Base-by-base conservation (phyloP, 1,139 yeast species). In the Diutina sp. region DNA sequence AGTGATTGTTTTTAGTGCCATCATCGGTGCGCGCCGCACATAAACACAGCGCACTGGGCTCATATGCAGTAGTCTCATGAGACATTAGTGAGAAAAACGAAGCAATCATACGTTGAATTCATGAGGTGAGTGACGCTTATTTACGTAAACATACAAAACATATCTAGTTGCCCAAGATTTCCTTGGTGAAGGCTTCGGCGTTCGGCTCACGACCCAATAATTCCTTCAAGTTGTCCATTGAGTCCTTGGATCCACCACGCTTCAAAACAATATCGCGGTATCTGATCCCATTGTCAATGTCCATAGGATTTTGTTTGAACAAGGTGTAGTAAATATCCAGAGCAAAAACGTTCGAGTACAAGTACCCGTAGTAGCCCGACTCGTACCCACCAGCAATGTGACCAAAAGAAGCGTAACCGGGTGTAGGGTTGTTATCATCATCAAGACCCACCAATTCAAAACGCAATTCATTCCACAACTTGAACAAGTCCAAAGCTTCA, bases 311-410 rank as follows among this genome's bases (percentile, higher is more conserved):
- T 1, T 72, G 64, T 60, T 80, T 79, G 73, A 89, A 89, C 64
- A 80, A 79, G n/a, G 87, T 71, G 68, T 86, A 83, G 72, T 80
- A 89, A 68, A 89, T 87, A 68, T 89, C 96, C 6, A 88, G 81
- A 1, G 96, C 95, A 73, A 84, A 89, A 29, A 87, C 96, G 62
- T 84, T 84, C 2, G 95, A 86, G 84, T 90, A 89, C 71, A 88
- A 71, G 68, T 89, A 89, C 2, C 96, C 95, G 65, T 88, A 89
- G 71, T 89, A 89, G 2, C 95, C 95, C 28, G 93, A 83, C 61
- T 86, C 90, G 66, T 89, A 89, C 6, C 95, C 95, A 54, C 89
- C 90, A 70, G 86, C 85, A 70, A 89, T 77, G 66, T 89, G 96
- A 4, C 90, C 91, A 67, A 89, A 88, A 1, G 91, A 82, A 45